Evolutionary conservation across 148 eudicot genomes (phyloP).

Genomic region (Tetragonia tetragonoides): DNA sequence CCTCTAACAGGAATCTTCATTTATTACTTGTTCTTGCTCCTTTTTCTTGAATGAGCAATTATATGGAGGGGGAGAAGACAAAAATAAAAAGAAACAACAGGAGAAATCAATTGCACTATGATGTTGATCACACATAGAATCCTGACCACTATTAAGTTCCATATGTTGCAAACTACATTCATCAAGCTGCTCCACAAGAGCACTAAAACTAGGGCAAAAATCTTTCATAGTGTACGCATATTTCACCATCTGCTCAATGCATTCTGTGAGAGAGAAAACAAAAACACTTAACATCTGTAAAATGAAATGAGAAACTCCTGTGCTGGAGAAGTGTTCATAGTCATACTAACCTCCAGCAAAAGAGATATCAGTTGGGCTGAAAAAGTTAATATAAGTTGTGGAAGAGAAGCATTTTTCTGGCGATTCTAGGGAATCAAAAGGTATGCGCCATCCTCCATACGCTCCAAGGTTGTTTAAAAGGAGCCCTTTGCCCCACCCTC

Average conservation of each 20-base stretch:
- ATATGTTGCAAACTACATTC: constrained; percentile 42
- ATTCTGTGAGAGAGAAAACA: constrained; percentile 38
- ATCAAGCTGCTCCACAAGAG: too few relatives aligned
- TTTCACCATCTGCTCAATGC: constrained; percentile 65
- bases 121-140: constrained; percentile 12
- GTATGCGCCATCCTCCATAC: constrained; percentile 76
- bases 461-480: constrained; percentile 90
- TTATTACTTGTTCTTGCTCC: too few relatives aligned
- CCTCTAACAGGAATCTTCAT: too few relatives aligned
- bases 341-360: constrained; percentile 69
- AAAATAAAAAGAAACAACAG: too few relatives aligned
- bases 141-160: constrained; percentile 18
- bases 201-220: constrained; percentile 44
- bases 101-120: constrained; percentile 7
- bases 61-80: too few relatives aligned
- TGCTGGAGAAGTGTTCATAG: too few relatives aligned
- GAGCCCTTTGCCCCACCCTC: constrained; percentile 99
- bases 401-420: constrained; percentile 67
- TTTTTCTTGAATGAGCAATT: too few relatives aligned
- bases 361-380: constrained; percentile 61
- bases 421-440: constrained; percentile 91
- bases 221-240: constrained; percentile 47
- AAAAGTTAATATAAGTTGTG: constrained; percentile 26
- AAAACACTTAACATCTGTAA: constrained; percentile 4
- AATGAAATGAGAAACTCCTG: constrained; percentile 10